phyloP scores from a whole-genome alignment of 805 yeast genomes.

The Yarrowia sp. region DNA sequence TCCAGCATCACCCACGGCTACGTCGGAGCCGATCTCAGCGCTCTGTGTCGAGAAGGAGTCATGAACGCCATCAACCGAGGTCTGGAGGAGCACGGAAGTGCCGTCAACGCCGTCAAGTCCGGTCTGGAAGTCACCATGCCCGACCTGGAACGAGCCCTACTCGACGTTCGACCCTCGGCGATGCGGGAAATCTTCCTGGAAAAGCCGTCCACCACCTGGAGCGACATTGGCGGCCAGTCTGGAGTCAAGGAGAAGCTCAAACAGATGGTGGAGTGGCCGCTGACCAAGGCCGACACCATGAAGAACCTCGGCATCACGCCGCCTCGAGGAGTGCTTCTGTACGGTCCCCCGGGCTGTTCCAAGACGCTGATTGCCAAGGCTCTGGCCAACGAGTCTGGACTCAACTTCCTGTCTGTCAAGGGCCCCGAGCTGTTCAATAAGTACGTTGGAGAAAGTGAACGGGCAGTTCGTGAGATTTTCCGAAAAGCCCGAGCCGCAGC shows the following conservation, averaged over 20 bases:
- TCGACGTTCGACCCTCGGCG: conserved; percentile 91
- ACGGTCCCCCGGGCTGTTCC: conserved; percentile 99
- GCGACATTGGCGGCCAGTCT: conserved; percentile 95
- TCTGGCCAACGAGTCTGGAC: conserved; percentile 91
- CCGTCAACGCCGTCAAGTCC: conserved; percentile 4
- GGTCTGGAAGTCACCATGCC: conserved; percentile 51
- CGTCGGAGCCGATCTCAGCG: conserved; percentile 94
- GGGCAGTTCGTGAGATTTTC: conserved; percentile 91
- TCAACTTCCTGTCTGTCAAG: conserved; percentile 91
- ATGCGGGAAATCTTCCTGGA: conserved; percentile 95
- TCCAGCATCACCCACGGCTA: conserved; percentile 92
- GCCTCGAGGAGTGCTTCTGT: conserved; percentile 89
- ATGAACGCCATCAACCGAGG: conserved; percentile 79
- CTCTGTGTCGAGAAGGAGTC: conserved; percentile 86
- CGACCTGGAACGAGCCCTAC: conserved; percentile 75
- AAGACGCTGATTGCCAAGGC: conserved; percentile 96
- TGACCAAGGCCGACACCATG: conserved; percentile 81
- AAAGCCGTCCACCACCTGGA: conserved; percentile 92
- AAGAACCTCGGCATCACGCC: conserved; percentile 79
- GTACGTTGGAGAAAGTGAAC: conserved; percentile 94
- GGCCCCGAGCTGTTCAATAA: conserved; percentile 97
- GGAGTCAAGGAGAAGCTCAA: conserved; percentile 77
- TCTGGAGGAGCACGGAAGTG: conserved; percentile 45
- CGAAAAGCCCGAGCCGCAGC: conserved; percentile 93
- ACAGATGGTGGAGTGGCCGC: conserved; percentile 92